These are phyloP conservation scores for Sugiyamaella qingdaonensis DNA, from an alignment of 805 yeast genomes.

Conservation along the genomic window DNA sequence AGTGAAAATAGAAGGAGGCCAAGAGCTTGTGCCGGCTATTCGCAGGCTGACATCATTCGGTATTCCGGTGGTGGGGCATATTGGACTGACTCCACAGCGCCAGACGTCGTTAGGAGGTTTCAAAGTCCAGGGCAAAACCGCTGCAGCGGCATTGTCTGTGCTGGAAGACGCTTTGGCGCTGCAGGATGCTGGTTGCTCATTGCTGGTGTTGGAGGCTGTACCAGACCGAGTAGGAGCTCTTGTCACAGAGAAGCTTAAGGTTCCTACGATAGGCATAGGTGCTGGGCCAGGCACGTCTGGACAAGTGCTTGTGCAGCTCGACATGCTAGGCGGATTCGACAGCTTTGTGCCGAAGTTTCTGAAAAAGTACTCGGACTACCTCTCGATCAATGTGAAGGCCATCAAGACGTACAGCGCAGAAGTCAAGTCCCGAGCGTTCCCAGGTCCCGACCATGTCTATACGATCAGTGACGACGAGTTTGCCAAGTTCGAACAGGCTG, in stretches of 20 bases:
- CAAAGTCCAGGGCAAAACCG: constrained; percentile 71
- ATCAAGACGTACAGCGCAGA: constrained; percentile 55
- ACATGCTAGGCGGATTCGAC: constrained; percentile 63
- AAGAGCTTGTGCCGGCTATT: constrained; percentile 51
- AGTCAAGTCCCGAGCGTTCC: constrained; percentile 54
- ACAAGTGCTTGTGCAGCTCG: constrained; percentile 86
- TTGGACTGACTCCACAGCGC: constrained; percentile 89
- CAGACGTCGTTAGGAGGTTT: constrained; percentile 79
- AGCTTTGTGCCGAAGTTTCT: constrained; percentile 66
- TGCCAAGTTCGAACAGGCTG: constrained; percentile 37
- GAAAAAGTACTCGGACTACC: constrained; percentile 57
- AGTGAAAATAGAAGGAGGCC: constrained; percentile 82
- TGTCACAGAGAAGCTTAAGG: constrained; percentile 53
- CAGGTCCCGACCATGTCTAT: constrained; percentile 63
- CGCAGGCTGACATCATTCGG: constrained; percentile 59
- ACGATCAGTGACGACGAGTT: constrained; percentile 62
- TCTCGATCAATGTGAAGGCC: constrained; percentile 46
- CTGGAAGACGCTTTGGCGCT: constrained; percentile 64
- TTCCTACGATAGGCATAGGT: constrained; percentile 95
- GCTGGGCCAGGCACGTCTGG: constrained; percentile 84
- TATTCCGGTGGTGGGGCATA: constrained; percentile 86
- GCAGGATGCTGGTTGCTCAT: constrained; percentile 71
- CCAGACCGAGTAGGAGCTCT: constrained; percentile 66
- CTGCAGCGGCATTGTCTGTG: constrained; percentile 50
- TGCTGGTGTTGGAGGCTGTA: constrained; percentile 77